phyloP scores from a whole-genome alignment of 371 early-diverging fungal species.

The Rhizomucor pusillus region DNA sequence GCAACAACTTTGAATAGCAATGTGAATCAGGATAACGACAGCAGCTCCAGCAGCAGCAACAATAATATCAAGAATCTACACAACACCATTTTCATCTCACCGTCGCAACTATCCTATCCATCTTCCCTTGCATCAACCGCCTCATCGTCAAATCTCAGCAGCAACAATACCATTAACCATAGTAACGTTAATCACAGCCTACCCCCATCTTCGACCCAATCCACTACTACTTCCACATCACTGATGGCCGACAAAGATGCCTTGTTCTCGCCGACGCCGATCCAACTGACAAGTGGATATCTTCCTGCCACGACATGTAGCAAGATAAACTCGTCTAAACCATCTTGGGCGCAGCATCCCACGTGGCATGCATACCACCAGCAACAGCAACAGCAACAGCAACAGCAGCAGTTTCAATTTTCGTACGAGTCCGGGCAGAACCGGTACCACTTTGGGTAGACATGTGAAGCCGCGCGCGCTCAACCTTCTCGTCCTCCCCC shows the following conservation, averaged over 20 bases:
- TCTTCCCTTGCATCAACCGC: slow-evolving; percentile 8
- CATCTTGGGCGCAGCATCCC: not conserved
- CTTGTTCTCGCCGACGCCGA: slow-evolving; percentile 14
- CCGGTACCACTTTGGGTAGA: no score
- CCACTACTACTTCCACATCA: not conserved
- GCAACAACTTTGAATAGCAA: not conserved
- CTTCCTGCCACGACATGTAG: not conserved
- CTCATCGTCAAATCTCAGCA: slow-evolving; percentile 4
- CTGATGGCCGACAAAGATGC: slow-evolving; percentile 1
- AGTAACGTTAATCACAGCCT: no score
- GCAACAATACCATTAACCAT: not conserved
- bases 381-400: not conserved
- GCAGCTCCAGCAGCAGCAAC: not conserved
- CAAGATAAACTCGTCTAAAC: not conserved
- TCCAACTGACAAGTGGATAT: slow-evolving; percentile 14
- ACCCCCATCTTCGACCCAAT: not conserved
- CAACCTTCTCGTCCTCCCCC: no score
- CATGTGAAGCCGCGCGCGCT: no score
- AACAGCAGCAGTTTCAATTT: no score
- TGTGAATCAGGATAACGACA: not conserved
- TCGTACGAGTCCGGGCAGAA: no score
- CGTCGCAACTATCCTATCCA: slow-evolving; percentile 3
- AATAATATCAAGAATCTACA: not conserved
- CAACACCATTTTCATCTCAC: not conserved
- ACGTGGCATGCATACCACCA: not conserved